Conservation (phyloP, 495 filamentous ascomycete genomes). For the Umbilicaria muhlenbergii region DNA sequence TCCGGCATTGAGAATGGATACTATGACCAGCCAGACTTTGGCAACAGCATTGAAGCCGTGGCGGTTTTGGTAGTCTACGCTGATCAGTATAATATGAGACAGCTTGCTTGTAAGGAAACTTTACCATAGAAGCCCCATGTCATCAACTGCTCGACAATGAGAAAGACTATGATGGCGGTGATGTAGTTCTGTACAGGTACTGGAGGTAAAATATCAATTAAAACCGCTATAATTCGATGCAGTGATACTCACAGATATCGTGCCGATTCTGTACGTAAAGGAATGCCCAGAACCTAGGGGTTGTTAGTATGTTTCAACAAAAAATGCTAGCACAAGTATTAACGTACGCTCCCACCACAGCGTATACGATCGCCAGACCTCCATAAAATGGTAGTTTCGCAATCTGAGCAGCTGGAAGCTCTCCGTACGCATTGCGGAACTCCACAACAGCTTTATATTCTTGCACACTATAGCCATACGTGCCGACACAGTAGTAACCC, state of each 20-base stretch:
- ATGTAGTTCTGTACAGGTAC: slow-evolving; percentile 99
- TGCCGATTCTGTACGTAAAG: slow-evolving; percentile 86
- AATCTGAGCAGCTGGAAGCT: slow-evolving; percentile 89
- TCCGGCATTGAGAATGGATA: slow-evolving; percentile 79
- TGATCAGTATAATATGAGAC: slow-evolving; percentile 3
- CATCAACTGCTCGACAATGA: slow-evolving; percentile 90
- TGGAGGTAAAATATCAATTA: slow-evolving; percentile 25
- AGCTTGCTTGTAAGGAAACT: neutral
- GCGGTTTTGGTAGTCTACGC: slow-evolving; percentile 70
- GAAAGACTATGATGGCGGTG: slow-evolving; percentile 88
- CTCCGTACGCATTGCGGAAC: slow-evolving; percentile 91
- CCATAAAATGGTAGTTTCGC: slow-evolving; percentile 97
- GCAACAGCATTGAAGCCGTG: slow-evolving; percentile 67
- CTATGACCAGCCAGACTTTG: slow-evolving; percentile 75
- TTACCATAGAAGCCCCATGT: slow-evolving; percentile 89
- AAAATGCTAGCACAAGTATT: neutral
- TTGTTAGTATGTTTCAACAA: slow-evolving; percentile 10
- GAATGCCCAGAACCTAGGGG: slow-evolving; percentile 72
- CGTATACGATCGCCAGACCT: slow-evolving; percentile 85
- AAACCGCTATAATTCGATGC: neutral
- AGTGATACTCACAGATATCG: slow-evolving; percentile 56
- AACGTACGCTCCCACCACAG: slow-evolving; percentile 58
- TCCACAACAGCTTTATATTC: slow-evolving; percentile 70
- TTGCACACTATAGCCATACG: slow-evolving; percentile 44
- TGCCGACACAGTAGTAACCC: slow-evolving; percentile 90